Percentiles rank a stretch among this genome's conserved stretches.
Conservation (phyloP, 2,329 filamentous ascomycete species). For the Monilinia aucupariae region DNA sequence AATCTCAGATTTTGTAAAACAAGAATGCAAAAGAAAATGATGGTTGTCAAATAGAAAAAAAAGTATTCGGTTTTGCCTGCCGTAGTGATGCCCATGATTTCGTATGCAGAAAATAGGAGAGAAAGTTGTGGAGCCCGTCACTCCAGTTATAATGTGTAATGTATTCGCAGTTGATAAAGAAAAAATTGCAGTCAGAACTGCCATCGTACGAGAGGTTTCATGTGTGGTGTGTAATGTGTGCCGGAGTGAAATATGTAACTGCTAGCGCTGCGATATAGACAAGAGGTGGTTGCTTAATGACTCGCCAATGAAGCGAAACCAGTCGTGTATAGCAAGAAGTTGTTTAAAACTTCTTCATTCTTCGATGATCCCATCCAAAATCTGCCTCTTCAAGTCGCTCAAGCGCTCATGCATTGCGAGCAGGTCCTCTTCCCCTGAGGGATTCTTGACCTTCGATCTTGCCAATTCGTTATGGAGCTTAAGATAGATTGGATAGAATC, state of each 20-base stretch:
- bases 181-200: not conserved
- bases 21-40: not conserved
- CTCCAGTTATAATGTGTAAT: not conserved
- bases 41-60: not conserved
- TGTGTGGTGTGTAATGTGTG: not conserved
- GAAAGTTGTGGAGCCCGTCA: not conserved
- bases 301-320: not conserved
- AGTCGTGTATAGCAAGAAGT: not conserved
- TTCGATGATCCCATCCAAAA: constrained; percentile 35
- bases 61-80: constrained; percentile 9
- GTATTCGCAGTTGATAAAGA: not conserved
- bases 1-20: constrained; percentile 3
- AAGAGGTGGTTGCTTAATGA: not conserved
- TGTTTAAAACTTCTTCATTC: not conserved
- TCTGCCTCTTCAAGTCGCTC: constrained; percentile 53
- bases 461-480: constrained; percentile 51
- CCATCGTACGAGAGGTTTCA: not conserved
- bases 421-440: constrained; percentile 47
- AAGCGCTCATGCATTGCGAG: constrained; percentile 51
- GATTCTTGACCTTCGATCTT: constrained; percentile 41
- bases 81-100: constrained; percentile 11
- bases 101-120: not conserved
- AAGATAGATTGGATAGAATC: constrained; percentile 52
- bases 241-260: not conserved
- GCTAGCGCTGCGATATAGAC: not conserved